These are phyloP conservation scores for Dissophora globulifera DNA, from an alignment of 192 early-diverging fungal species.

Conservation along the genomic window DNA sequence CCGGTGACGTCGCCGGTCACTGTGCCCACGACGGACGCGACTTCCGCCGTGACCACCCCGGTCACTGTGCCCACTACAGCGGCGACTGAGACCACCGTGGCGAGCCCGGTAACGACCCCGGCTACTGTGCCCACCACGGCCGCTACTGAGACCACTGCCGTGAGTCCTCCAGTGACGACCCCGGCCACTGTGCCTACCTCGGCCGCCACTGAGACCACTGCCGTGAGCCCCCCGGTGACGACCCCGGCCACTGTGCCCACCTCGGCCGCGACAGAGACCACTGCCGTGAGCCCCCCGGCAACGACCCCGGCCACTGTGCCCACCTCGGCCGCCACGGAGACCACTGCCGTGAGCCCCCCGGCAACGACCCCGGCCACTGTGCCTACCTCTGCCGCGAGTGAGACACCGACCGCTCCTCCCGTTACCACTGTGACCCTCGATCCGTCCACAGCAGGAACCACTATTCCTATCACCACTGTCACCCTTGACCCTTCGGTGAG, in stretches of 20 bases:
- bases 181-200: not conserved
- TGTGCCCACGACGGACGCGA: too few species aligned
- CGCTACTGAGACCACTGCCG: too few species aligned
- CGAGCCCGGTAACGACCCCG: not conserved
- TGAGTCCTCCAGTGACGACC: not conserved
- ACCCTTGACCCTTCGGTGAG: constrained; percentile 9
- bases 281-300: not conserved
- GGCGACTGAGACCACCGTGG: too few species aligned
- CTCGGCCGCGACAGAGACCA: not conserved
- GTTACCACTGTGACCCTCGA: constrained; percentile 9
- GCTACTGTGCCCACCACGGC: too few species aligned
- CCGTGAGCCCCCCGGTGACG: not conserved
- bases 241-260: not conserved
- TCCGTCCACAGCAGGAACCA: not conserved
- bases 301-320: not conserved
- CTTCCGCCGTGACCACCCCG: too few species aligned
- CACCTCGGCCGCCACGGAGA: not conserved
- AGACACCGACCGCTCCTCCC: not conserved
- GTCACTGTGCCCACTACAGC: too few species aligned
- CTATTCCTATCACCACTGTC: not conserved
- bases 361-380: not conserved
- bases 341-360: not conserved
- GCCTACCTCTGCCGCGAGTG: too few species aligned
- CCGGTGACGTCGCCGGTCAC: too few species aligned
- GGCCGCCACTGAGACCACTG: not conserved